Base-by-base conservation (phyloP, 805 yeast species). In the Lipomyces kockii region DNA sequence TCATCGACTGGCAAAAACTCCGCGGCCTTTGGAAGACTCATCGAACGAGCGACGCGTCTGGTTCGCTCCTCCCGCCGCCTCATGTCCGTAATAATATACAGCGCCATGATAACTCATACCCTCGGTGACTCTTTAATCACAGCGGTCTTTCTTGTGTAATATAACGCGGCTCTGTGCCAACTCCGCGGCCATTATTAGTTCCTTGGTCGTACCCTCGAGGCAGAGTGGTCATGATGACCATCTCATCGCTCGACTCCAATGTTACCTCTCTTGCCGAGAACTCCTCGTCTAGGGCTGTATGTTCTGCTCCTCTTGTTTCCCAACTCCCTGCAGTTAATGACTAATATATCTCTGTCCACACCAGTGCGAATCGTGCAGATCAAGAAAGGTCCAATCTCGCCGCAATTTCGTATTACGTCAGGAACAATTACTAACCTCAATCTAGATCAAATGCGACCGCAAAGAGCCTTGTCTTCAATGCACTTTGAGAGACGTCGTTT, bases 391-490 rank as follows among this genome's bases (percentile, higher is more conserved):
- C 22, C 32, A 12, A 6, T 14, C 25, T 11, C 56, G 5, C 12
- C 5, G 20, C 5, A 5, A 14, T 17, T 52, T 14, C 9, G 22
- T 17, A 14, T 37, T 17, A 27, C 0, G 43, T 39, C 37, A 20
- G 25, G 27, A 22, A 14, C 17, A 37, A 22, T 37, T 20, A 14
- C 27, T 37, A 14, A 29, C 14, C 8, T 3, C 3, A 27, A n/a
- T n/a, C 32, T 35, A 59, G 60, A 66, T 66, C 52, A 66, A 66
- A 63, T 66, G 70, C 32, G 70, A 66, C 35, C 59, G 70, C 51
- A 66, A 61, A 58, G 64, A 66, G 25, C 70, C 70, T 20, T 66
- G 70, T 56, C 57, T 66, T 32, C 70, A 66, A 35, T 66, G 70
- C 55, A 63, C 67, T 8, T 43, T 66, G 22, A 63, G 70, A 52